Base-by-base conservation (phyloP, 2,329 filamentous ascomycete genomes). In the Pochonia chlamydosporia region DNA sequence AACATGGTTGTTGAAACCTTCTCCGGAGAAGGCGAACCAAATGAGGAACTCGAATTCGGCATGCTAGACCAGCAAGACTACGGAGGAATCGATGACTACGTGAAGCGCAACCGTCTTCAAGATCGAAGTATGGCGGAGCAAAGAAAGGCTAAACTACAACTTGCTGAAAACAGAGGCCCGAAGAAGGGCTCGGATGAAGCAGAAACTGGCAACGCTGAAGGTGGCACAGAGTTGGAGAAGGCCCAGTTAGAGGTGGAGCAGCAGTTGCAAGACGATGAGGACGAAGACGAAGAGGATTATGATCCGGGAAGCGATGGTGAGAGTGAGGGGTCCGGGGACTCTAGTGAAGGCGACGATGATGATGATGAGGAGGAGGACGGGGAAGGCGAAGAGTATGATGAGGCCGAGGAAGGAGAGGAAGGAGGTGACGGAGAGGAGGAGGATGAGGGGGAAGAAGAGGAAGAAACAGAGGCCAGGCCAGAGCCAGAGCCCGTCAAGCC, bases 21-120 rank as follows among this genome's bases (percentile, higher is more conserved):
- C 44, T 64, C 70, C 0, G 68, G 62, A 4, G 71, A 70, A 10
- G 70, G 66, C 14, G 73, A 74, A 33, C 63, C 61, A 11, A 78
- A 71, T 2, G 77, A 83, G 51, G 82, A 86, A 57, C 65, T 84
- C 20, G 82, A 86, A 59, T 86, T 86, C 52, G 72, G 72, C 31
- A 86, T 86, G 83, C 62, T 87, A 16, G 83, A 87, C 55, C 82
- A 87, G 63, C 79, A 81, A 53, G 81, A 87, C 58, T 85, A 83
- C 50, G 69, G 66, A 4, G 78, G 75, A 20, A 85, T 87, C 51
- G 80, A 84, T 55, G 74, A 78, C 52, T 87, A 83, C 56, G 72
- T 86, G 40, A 74, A 76, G 56, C 72, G 72, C 9, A 76, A 85
- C 54, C 71, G 76, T 0, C 69, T 87, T 23, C 79, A 84, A 51